Percentiles rank a stretch among this genome's conserved stretches.
phyloP scores from a whole-genome alignment of 257 asterid species.

The Solanum chaucha region DNA sequence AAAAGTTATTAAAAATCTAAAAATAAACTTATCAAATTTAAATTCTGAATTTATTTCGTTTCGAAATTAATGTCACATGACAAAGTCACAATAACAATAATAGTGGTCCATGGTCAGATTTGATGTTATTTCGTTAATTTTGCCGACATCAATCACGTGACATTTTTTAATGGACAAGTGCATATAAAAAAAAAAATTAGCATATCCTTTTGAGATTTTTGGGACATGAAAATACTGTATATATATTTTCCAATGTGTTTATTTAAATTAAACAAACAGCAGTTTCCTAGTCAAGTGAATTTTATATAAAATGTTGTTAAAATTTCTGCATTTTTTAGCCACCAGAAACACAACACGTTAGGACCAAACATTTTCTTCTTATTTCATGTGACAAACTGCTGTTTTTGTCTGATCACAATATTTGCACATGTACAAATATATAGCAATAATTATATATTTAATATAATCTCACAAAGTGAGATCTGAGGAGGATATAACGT shows the following conservation, averaged over 20 bases:
- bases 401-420: constrained; percentile 8
- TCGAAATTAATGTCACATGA: not conserved
- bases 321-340: not conserved
- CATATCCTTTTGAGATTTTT: not conserved
- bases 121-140: not conserved
- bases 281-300: constrained; percentile 1
- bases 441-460: not conserved
- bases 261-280: not conserved
- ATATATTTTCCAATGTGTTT: not conserved
- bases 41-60: rapidly evolving
- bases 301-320: not conserved
- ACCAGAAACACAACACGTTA: constrained; percentile 1
- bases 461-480: not conserved
- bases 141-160: constrained; percentile 30
- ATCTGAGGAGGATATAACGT: not conserved
- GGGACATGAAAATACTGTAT: not conserved
- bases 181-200: not conserved
- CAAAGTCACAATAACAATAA: not conserved
- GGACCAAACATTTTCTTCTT: not conserved
- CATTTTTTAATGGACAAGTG: not conserved
- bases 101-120: not conserved
- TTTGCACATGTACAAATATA: not conserved
- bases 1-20: not conserved
- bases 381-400: constrained; percentile 24
- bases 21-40: not conserved